phyloP scores from a whole-genome alignment of 2,329 filamentous ascomycete genomes.

The Neoascochyta sp. region DNA sequence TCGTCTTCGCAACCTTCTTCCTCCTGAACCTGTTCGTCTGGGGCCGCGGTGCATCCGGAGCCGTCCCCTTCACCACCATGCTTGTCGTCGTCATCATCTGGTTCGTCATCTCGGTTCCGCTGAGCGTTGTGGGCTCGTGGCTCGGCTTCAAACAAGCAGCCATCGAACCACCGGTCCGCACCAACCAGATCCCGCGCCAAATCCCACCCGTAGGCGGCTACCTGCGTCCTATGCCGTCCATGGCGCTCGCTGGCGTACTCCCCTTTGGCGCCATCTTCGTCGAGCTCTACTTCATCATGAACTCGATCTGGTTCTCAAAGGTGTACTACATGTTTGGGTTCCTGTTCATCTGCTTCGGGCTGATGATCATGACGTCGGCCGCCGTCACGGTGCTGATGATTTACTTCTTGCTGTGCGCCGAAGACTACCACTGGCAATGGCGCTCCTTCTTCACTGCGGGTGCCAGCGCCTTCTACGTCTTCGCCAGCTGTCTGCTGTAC shows the following conservation, averaged over 20 bases:
- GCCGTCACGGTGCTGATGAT: slow-evolving; percentile 91
- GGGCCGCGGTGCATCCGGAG: slow-evolving; percentile 86
- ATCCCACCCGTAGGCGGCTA: slow-evolving; percentile 83
- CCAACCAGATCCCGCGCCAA: slow-evolving; percentile 96
- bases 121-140: slow-evolving; percentile 89
- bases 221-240: slow-evolving; percentile 80
- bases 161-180: slow-evolving; percentile 78
- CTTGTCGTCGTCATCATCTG: slow-evolving; percentile 87
- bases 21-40: slow-evolving; percentile 93
- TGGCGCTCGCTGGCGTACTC: slow-evolving; percentile 85
- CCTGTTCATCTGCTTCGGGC: slow-evolving; percentile 92
- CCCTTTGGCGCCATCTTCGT: slow-evolving; percentile 97
- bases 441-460: slow-evolving; percentile 87
- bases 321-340: slow-evolving; percentile 99
- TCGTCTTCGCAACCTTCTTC: slow-evolving; percentile 88
- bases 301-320: slow-evolving; percentile 95
- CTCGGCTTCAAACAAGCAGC: slow-evolving; percentile 72
- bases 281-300: slow-evolving; percentile 99
- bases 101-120: slow-evolving; percentile 93
- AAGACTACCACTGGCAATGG: slow-evolving; percentile 99
- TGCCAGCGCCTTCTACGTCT: slow-evolving; percentile 87
- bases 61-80: slow-evolving; percentile 96
- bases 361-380: slow-evolving; percentile 95
- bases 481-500: slow-evolving; percentile 85
- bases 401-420: slow-evolving; percentile 91